phyloP scores from a whole-genome alignment of 1,284 basidiomycete species.

The Leccinum pachyderme region DNA sequence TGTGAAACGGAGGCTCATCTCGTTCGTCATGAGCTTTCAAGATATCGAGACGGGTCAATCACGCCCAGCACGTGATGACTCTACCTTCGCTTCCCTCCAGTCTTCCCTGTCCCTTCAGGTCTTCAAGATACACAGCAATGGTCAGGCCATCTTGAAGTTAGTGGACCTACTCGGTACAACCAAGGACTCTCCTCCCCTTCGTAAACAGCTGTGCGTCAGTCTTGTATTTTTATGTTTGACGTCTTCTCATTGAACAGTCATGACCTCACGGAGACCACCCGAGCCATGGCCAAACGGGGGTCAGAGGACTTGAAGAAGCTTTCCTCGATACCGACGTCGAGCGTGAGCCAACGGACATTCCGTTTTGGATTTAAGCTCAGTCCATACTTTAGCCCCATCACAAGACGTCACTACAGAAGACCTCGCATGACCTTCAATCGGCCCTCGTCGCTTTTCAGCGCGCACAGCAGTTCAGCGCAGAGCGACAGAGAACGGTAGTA shows the following conservation, averaged over 20 bases:
- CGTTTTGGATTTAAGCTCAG: neutral
- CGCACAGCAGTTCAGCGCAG: slow-evolving; percentile 87
- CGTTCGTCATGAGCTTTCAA: slow-evolving; percentile 68
- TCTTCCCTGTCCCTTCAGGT: slow-evolving; percentile 90
- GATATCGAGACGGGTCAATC: slow-evolving; percentile 69
- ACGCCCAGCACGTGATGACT: slow-evolving; percentile 60
- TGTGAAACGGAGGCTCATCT: neutral
- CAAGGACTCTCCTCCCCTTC: slow-evolving; percentile 71
- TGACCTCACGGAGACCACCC: slow-evolving; percentile 91
- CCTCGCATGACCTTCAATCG: slow-evolving; percentile 89
- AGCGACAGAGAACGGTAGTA: slow-evolving; percentile 81
- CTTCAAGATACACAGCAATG: slow-evolving; percentile 98
- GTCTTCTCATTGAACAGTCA: slow-evolving; percentile 44
- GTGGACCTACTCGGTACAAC: slow-evolving; percentile 87
- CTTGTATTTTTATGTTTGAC: neutral
- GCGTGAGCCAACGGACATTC: slow-evolving; percentile 45
- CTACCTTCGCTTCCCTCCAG: slow-evolving; percentile 76
- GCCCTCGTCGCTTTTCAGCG: slow-evolving; percentile 90
- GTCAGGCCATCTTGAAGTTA: slow-evolving; percentile 90
- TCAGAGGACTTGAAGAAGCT: slow-evolving; percentile 91
- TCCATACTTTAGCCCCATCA: slow-evolving; percentile 56
- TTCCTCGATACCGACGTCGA: slow-evolving; percentile 60
- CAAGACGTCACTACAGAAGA: slow-evolving; percentile 82
- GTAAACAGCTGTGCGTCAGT: slow-evolving; percentile 73
- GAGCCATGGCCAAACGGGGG: slow-evolving; percentile 91